Base-by-base conservation (phyloP, 1,284 basidiomycete species). In the Cronartium quercuum region DNA sequence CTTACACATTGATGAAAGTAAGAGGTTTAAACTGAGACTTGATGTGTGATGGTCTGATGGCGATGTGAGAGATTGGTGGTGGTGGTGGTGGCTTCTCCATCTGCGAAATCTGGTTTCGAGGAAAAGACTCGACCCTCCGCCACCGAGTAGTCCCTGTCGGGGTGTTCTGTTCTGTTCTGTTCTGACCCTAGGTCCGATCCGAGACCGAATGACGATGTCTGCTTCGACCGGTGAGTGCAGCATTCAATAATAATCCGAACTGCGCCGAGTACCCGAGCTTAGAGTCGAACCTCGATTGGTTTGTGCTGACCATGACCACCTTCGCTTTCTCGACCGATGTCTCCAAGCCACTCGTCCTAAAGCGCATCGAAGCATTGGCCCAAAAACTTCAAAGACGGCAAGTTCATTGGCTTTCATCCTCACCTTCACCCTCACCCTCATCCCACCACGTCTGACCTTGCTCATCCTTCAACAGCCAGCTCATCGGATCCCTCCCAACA, bases 401-500 rank as follows among this genome's bases (percentile, higher is more conserved):
- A 57, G 47, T 34, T 2, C 10, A 61, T 12, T 61, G 9, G 7
- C 24, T 21, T 29, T n/a, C 12, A 58, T 58, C n/a, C 58, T 37
- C 10, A 12, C 12, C n/a, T 47, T 10, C 24, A 24, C 21, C 21
- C 3, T 15, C 35, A 35, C 24, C 44, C n/a, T n/a, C 41, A 24
- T n/a, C 35, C 40, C 40, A 6, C 55, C 34, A 40, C 44, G 35
- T 12, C 37, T 41, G 24, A 68, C 40, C 34, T n/a, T 6, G 6
- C n/a, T 18, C 10, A 68, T 21, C 37, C 6, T 55, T 29, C 40
- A 64, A n/a, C 51, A 74, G 71, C 37, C 64, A 75, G 42, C 21
- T 75, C 24, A 24, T 75, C 2, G 71, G 71, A 12, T 75, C 71
- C 38, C 51, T 66, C 41, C 24, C 71, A 6, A 67, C 71, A 2